phyloP scores from a whole-genome alignment of 331 rosid genomes.

The Erythrophleum ivorense region DNA sequence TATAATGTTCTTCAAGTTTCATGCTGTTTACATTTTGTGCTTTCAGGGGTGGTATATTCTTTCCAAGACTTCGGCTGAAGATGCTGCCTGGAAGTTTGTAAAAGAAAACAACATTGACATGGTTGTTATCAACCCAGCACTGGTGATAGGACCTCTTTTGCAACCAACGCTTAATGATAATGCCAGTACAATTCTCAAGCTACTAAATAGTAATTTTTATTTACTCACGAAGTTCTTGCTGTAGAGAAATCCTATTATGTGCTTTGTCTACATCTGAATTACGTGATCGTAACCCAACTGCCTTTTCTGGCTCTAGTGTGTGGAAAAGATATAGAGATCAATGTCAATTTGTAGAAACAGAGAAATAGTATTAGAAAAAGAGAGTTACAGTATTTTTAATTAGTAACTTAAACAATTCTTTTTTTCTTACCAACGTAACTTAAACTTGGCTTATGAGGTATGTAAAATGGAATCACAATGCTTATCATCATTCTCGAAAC shows the following conservation, averaged over 20 bases:
- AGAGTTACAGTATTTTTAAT: background rate
- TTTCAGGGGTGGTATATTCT: constrained; percentile 57
- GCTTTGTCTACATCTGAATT: background rate
- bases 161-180: constrained; percentile 78
- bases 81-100: constrained; percentile 87
- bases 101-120: constrained; percentile 76
- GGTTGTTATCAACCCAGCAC: constrained; percentile 70
- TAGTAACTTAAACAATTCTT: background rate
- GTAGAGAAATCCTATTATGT: background rate
- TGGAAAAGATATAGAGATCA: background rate
- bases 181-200: constrained; percentile 51
- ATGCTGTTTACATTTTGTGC: too few species aligned
- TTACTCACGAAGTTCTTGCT: background rate
- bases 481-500: too few species aligned
- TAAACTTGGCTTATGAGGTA: too few species aligned
- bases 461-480: too few species aligned
- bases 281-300: background rate
- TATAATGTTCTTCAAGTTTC: background rate
- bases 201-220: constrained; percentile 61
- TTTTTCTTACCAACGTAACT: too few species aligned
- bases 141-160: constrained; percentile 82
- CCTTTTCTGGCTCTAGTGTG: background rate
- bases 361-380: background rate
- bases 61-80: constrained; percentile 93
- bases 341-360: background rate